Evolutionary conservation across 305 asterid species (phyloP).

Genomic region (Fraxinus sp.): DNA sequence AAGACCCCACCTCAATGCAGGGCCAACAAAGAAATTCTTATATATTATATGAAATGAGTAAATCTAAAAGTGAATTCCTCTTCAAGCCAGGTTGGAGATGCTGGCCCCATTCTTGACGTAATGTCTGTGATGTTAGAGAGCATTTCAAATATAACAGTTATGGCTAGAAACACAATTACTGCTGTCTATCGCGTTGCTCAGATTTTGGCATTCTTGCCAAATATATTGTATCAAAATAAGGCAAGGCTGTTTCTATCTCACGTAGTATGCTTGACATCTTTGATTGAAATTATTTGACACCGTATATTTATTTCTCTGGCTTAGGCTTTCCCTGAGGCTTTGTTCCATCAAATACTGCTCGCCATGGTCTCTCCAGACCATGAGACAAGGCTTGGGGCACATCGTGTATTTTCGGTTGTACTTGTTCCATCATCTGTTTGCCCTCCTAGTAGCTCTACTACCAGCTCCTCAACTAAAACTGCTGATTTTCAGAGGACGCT

Average conservation of each 20-base stretch:
- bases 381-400: constrained; percentile 76
- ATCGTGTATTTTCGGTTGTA: constrained; percentile 74
- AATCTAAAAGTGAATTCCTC: constrained; percentile 22
- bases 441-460: constrained; percentile 41
- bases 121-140: constrained; percentile 96
- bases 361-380: constrained; percentile 78
- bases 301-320: constrained; percentile 15
- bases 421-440: constrained; percentile 79
- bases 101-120: constrained; percentile 88
- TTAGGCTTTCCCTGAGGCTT: constrained; percentile 83
- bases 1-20: background rate
- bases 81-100: constrained; percentile 83
- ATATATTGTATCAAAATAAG: constrained; percentile 69
- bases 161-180: constrained; percentile 80
- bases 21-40: background rate
- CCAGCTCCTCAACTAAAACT: constrained; percentile 26
- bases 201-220: constrained; percentile 77
- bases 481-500: constrained; percentile 58
- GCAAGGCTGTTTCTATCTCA: constrained; percentile 39
- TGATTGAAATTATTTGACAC: constrained; percentile 13
- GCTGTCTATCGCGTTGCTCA: constrained; percentile 84
- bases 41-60: constrained; percentile 22
- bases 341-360: constrained; percentile 71
- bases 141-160: constrained; percentile 70
- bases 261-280: constrained; percentile 10